Percentiles rank a stretch among this genome's conserved stretches.
phyloP scores from a whole-genome alignment of 1,284 basidiomycete genomes.

The Puccinia horiana region DNA sequence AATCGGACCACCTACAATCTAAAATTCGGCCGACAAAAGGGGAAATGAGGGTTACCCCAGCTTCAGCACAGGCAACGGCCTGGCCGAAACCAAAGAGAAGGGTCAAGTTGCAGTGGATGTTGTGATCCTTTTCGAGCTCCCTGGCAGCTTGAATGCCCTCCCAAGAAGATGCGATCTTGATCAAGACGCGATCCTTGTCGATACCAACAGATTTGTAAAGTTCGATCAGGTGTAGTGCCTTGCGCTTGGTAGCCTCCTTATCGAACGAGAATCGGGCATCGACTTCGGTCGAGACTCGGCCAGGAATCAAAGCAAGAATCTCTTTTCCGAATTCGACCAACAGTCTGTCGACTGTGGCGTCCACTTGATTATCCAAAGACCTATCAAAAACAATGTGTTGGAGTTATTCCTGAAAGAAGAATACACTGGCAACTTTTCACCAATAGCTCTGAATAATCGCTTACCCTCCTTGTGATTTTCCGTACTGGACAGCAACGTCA shows the following conservation, averaged over 20 bases:
- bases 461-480: conserved; percentile 70
- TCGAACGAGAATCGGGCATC: conserved; percentile 96
- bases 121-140: conserved; percentile 85
- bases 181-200: conserved; percentile 73
- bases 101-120: conserved; percentile 98
- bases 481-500: conserved; percentile 77
- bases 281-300: conserved; percentile 98
- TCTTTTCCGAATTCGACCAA: conserved; percentile 89
- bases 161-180: conserved; percentile 92
- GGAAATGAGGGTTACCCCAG: conserved; percentile 95
- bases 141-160: conserved; percentile 99
- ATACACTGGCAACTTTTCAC: background rate
- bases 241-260: conserved; percentile 84
- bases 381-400: background rate
- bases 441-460: background rate
- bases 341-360: conserved; percentile 52
- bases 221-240: conserved; percentile 68
- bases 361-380: conserved; percentile 55
- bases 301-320: conserved; percentile 93
- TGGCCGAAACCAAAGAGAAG: conserved; percentile 97
- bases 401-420: background rate
- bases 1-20: conserved; percentile 25
- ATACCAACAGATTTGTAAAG: conserved; percentile 91
- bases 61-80: conserved; percentile 98
- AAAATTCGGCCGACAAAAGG: conserved; percentile 87